These are phyloP conservation scores for Ustilaginoidea virens DNA, from an alignment of 2,329 filamentous ascomycete species.

Conservation along the genomic window DNA sequence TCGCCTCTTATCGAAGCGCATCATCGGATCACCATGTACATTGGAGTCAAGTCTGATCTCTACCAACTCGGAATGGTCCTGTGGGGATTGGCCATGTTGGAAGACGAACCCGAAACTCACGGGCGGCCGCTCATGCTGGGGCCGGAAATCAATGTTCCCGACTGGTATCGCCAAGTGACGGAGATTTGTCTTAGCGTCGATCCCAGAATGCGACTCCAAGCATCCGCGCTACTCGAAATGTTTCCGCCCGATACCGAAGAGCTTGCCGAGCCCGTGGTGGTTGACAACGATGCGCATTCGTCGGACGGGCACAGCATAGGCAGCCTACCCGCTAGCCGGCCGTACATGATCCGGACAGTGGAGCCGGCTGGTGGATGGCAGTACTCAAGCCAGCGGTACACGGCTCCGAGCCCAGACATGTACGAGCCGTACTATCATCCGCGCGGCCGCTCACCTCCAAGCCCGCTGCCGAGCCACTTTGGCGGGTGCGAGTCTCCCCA, in stretches of 20 bases:
- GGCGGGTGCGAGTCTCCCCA: slow-evolving; percentile 19
- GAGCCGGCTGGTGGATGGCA: slow-evolving; percentile 29
- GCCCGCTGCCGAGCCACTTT: slow-evolving; percentile 29
- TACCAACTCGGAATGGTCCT: slow-evolving; percentile 96
- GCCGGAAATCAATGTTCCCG: slow-evolving; percentile 49
- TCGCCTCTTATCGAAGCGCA: slow-evolving; percentile 71
- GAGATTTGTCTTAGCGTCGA: slow-evolving; percentile 60
- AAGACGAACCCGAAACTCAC: slow-evolving; percentile 78
- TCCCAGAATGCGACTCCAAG: slow-evolving; percentile 58
- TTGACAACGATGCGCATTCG: slow-evolving; percentile 23
- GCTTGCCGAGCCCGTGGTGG: slow-evolving; percentile 16
- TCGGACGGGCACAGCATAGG: slow-evolving; percentile 24
- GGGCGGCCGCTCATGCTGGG: slow-evolving; percentile 51
- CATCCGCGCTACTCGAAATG: slow-evolving; percentile 51
- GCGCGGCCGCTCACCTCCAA: slow-evolving; percentile 38
- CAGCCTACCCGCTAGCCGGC: slow-evolving; percentile 17
- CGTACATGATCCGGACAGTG: slow-evolving; percentile 21
- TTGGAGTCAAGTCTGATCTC: slow-evolving; percentile 92
- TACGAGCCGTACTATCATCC: slow-evolving; percentile 30
- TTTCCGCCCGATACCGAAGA: slow-evolving; percentile 36
- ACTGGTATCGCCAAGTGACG: slow-evolving; percentile 65
- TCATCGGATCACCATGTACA: slow-evolving; percentile 90
- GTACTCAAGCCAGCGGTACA: slow-evolving; percentile 22
- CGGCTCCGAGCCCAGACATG: slow-evolving; percentile 17
- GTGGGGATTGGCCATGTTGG: slow-evolving; percentile 75